Conservation (phyloP, 257 asterid species). For the Jasminum sambac region DNA sequence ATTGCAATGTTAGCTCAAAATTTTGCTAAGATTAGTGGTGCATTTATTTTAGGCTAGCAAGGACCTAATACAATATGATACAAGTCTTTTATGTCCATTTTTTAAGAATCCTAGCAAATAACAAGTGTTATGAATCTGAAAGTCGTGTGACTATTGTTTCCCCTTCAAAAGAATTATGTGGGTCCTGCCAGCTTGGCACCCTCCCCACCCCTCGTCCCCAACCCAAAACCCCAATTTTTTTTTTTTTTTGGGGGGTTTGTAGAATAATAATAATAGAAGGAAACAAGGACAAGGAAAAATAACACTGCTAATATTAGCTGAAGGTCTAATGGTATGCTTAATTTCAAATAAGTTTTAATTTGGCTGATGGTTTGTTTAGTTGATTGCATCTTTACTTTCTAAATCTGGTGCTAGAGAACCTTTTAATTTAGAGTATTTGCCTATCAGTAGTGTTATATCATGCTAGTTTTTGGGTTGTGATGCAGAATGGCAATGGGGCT, state of each 20-base stretch:
- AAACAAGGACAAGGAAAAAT: too few species aligned
- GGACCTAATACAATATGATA: background rate
- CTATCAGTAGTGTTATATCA: background rate
- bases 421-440: background rate
- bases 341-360: background rate
- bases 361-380: background rate
- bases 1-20: background rate
- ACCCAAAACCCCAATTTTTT: background rate
- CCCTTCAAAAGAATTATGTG: background rate
- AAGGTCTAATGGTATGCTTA: slow-evolving; percentile 1
- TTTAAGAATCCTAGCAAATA: background rate
- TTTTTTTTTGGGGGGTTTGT: too few species aligned
- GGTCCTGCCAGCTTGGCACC: background rate
- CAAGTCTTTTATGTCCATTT: background rate
- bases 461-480: slow-evolving; percentile 9
- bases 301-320: background rate
- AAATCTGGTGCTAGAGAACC: slow-evolving; percentile 10
- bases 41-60: background rate
- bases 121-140: background rate
- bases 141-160: background rate
- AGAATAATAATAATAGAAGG: background rate
- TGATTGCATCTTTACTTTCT: background rate
- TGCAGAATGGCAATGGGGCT: slow-evolving; percentile 68
- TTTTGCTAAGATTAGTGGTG: background rate
- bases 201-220: background rate